Evolutionary conservation across 306 rosid species (phyloP).

Genomic region (Carpinus viminea): DNA sequence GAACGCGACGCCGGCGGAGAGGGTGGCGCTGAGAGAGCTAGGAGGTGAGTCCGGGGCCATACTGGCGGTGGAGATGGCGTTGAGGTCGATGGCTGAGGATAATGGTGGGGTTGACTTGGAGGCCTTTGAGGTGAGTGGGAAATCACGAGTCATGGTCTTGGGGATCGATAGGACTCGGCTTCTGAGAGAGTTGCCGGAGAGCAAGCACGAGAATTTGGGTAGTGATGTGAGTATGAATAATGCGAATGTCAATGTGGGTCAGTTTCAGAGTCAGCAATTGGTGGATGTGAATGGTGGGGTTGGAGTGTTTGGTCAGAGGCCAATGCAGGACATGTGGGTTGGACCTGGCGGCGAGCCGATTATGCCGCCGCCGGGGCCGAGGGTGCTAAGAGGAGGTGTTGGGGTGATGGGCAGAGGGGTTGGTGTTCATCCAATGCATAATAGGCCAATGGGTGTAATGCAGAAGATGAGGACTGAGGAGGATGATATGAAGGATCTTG

Average conservation of each 20-base stretch:
- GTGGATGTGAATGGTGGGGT: conserved; percentile 53
- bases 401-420: conserved; percentile 73
- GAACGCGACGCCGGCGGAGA: conserved; percentile 53
- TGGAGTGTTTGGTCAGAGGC: conserved; percentile 65
- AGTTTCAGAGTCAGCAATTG: conserved; percentile 53
- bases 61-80: conserved; percentile 87
- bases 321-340: conserved; percentile 76
- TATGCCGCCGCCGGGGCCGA: conserved; percentile 52
- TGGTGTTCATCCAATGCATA: conserved; percentile 62
- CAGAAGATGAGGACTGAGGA: conserved; percentile 63
- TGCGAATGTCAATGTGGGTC: conserved; percentile 24
- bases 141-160: conserved; percentile 80
- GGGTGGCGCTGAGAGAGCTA: conserved; percentile 69
- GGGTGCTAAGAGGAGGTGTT: conserved; percentile 61
- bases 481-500: conserved; percentile 88
- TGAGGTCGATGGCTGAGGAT: conserved; percentile 89
- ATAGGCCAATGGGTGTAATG: conserved; percentile 56
- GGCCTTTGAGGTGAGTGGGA: conserved; percentile 90
- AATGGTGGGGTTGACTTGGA: conserved; percentile 81
- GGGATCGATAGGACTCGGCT: conserved; percentile 74
- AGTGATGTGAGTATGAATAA: conserved; percentile 45
- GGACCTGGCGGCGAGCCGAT: conserved; percentile 63
- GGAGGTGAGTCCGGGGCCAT: conserved; percentile 84
- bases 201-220: conserved; percentile 44
- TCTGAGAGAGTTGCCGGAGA: conserved; percentile 80